A percentile compares a stretch with the other conserved stretches of the same genome.
phyloP scores from a whole-genome alignment of 768 basidiomycete genomes.

The Tulasnella sp. region DNA sequence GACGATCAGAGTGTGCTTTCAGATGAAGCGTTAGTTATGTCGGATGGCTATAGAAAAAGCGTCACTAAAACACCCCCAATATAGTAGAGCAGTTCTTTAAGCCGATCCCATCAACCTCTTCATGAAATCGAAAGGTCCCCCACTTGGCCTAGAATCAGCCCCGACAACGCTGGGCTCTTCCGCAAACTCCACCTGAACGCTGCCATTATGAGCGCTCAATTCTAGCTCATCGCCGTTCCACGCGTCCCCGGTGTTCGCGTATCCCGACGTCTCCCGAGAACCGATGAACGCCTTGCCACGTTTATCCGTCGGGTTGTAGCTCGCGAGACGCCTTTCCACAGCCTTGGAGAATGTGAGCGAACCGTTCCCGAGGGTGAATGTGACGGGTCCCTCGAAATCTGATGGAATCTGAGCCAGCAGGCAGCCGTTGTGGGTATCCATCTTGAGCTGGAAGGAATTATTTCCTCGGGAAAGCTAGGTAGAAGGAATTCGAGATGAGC shows the following conservation, averaged over 20 bases:
- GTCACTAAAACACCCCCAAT: not conserved
- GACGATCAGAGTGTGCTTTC: conserved; percentile 4
- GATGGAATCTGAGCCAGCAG: not conserved
- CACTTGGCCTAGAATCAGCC: no score
- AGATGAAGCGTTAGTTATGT: not conserved
- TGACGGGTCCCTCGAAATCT: conserved; percentile 14
- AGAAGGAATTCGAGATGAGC: no score
- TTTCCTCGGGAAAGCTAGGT: not conserved
- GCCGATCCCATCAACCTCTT: no score
- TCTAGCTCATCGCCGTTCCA: conserved; percentile 6
- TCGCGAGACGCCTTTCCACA: not conserved
- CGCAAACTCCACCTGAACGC: conserved; percentile 1
- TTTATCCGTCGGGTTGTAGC: not conserved
- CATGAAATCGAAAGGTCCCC: no score
- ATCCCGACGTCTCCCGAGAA: not conserved
- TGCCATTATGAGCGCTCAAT: not conserved
- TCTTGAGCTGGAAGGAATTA: conserved; percentile 11
- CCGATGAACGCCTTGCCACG: conserved; percentile 11
- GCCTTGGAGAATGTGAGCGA: conserved; percentile 12
- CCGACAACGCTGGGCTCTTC: not conserved
- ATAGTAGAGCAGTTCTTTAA: no score
- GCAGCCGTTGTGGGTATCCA: conserved; percentile 5
- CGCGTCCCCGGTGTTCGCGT: not conserved
- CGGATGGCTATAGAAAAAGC: not conserved
- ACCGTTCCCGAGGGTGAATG: conserved; percentile 12